Conservation (phyloP, 352 stramenopile genomes). For the Pythium oligandrum region DNA sequence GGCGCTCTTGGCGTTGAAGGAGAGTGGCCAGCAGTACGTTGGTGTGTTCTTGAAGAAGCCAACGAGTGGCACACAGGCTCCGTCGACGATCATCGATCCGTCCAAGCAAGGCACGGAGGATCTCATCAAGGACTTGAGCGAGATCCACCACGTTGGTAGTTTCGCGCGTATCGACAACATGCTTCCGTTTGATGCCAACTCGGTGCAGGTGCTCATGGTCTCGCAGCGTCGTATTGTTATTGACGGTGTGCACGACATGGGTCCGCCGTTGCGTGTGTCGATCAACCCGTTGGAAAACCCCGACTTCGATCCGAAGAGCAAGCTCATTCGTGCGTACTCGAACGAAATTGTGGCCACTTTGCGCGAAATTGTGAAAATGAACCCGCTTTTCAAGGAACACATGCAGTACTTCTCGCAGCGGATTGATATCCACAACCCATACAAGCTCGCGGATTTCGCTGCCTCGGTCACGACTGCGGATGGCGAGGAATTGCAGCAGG, state of each 20-base stretch:
- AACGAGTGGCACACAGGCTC: neutral
- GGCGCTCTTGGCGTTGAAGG: constrained; percentile 83
- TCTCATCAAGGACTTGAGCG: constrained; percentile 88
- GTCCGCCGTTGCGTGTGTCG: constrained; percentile 52
- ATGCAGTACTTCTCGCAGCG: constrained; percentile 96
- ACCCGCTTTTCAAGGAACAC: constrained; percentile 97
- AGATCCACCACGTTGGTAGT: constrained; percentile 94
- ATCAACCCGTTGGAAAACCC: constrained; percentile 76
- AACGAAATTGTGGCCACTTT: constrained; percentile 98
- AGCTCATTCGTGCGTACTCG: constrained; percentile 94
- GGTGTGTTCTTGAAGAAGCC: constrained; percentile 93
- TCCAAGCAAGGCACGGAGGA: constrained; percentile 60
- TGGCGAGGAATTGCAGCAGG: constrained; percentile 88
- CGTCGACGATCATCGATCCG: constrained; percentile 16
- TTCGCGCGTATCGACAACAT: constrained; percentile 95
- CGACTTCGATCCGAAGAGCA: constrained; percentile 60
- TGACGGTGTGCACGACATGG: constrained; percentile 62
- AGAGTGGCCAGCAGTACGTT: constrained; percentile 88
- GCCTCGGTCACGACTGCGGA: constrained; percentile 93
- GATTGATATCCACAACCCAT: constrained; percentile 95
- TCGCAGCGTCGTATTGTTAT: constrained; percentile 87
- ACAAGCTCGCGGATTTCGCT: constrained; percentile 97
- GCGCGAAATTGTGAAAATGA: constrained; percentile 95
- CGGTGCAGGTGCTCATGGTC: constrained; percentile 81
- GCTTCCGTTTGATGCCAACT: constrained; percentile 69